A percentile compares a stretch with the other conserved stretches of the same genome.
phyloP scores from a whole-genome alignment of 2,329 filamentous ascomycete genomes.

The Fusarium camptoceras region DNA sequence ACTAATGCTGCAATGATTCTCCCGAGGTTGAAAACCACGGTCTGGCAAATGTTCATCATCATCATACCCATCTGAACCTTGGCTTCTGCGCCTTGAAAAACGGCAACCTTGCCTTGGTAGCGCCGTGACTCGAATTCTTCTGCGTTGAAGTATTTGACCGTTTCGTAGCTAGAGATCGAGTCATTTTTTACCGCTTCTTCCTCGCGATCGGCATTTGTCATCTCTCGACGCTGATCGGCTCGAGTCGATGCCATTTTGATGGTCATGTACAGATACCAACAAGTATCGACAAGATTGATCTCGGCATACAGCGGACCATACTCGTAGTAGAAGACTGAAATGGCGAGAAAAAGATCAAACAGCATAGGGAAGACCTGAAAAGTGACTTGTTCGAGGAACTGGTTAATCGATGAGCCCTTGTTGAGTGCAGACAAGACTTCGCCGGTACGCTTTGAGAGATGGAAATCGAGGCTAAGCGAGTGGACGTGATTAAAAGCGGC shows the following conservation, averaged over 20 bases:
- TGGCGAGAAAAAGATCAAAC: conserved; percentile 86
- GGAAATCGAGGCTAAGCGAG: conserved; percentile 93
- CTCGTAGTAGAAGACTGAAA: conserved; percentile 76
- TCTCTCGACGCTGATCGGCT: conserved; percentile 88
- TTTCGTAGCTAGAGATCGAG: conserved; percentile 98
- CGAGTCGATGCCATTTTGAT: conserved; percentile 95
- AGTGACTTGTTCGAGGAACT: conserved; percentile 94
- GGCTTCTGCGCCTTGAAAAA: conserved; percentile 80
- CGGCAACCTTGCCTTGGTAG: conserved; percentile 76
- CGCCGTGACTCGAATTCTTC: conserved; percentile 82
- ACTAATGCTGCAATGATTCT: conserved; percentile 78
- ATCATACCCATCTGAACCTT: conserved; percentile 81
- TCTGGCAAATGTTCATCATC: conserved; percentile 84
- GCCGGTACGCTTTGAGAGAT: conserved; percentile 94
- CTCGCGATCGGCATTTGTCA: conserved; percentile 94
- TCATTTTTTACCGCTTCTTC: conserved; percentile 99
- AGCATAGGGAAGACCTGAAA: conserved; percentile 97
- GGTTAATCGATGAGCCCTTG: conserved; percentile 96
- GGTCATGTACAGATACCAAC: conserved; percentile 96
- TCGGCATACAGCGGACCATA: conserved; percentile 82
- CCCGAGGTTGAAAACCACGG: conserved; percentile 82
- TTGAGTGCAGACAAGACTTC: conserved; percentile 95
- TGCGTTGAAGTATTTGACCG: conserved; percentile 90
- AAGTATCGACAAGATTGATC: conserved; percentile 89
- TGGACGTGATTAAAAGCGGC: conserved; percentile 98